Percentiles rank a stretch among this genome's conserved stretches.
Evolutionary conservation across 129 eudicot species (phyloP).

Genomic region (Lactuca sativa): DNA sequence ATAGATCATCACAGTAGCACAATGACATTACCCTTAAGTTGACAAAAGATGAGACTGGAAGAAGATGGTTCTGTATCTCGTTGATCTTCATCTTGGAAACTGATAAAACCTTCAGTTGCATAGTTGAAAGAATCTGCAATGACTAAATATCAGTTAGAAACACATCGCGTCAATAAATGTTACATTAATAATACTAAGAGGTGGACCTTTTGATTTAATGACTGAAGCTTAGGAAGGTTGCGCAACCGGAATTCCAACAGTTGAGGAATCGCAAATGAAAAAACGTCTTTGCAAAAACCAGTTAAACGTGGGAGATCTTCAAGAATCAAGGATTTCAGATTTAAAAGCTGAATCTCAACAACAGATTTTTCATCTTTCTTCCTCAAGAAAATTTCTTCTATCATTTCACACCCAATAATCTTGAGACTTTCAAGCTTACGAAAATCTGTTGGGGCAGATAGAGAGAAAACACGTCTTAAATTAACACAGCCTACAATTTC

Average conservation of each 20-base stretch:
- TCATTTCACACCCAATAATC: conserved; percentile 29
- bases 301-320: conserved; percentile 26
- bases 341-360: conserved; percentile 23
- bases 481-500: conserved; percentile 21
- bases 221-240: conserved; percentile 25
- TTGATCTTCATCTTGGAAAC: conserved; percentile 19
- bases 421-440: conserved; percentile 27
- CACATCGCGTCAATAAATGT: no score
- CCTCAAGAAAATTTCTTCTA: conserved; percentile 16
- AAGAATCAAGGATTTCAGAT: conserved; percentile 26
- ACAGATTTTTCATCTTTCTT: conserved; percentile 10
- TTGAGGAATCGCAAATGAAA: conserved; percentile 23
- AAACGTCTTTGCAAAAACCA: conserved; percentile 23
- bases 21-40: conserved; percentile 24
- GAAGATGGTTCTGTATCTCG: conserved; percentile 20
- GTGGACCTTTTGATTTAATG: conserved; percentile 15
- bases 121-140: conserved; percentile 29
- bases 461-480: conserved; percentile 13
- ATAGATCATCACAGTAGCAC: conserved; percentile 25
- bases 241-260: conserved; percentile 20
- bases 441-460: conserved; percentile 13
- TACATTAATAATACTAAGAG: neutral
- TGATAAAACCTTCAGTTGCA: conserved; percentile 22
- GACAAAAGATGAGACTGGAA: conserved; percentile 4
- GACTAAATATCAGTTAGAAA: neutral